Conservation (phyloP, 441 rosid genomes). For the Mallotus repandus region DNA sequence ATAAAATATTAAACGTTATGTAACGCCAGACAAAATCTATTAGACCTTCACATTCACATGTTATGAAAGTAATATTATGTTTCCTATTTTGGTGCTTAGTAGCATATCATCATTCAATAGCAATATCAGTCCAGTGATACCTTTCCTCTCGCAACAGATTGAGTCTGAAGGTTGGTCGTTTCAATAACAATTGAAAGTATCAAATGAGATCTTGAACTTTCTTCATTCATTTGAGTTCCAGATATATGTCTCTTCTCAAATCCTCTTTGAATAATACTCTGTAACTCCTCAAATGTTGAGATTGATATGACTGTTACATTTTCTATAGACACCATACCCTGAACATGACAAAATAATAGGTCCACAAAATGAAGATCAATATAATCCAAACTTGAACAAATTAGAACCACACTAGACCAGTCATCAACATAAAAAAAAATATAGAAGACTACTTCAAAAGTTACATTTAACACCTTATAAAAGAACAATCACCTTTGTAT, state of each 20-base stretch:
- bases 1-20: background rate
- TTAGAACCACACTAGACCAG: background rate
- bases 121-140: conserved; percentile 28
- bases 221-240: conserved; percentile 95
- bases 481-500: conserved; percentile 63
- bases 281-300: conserved; percentile 72
- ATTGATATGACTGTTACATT: conserved; percentile 73
- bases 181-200: conserved; percentile 85
- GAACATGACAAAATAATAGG: conserved; percentile 24
- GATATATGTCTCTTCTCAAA: conserved; percentile 81
- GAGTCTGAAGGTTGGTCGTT: conserved; percentile 92
- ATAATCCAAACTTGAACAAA: background rate
- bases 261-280: conserved; percentile 69
- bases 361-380: conserved; percentile 1
- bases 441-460: background rate
- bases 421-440: background rate
- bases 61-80: background rate
- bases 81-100: background rate
- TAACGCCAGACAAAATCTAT: no score
- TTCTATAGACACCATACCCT: conserved; percentile 95
- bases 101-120: background rate
- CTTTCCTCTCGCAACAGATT: conserved; percentile 89
- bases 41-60: background rate
- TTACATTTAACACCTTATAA: background rate
- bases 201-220: conserved; percentile 94